Conservation (phyloP, 73 alveolate genomes). For the Paramecium caudatum region DNA sequence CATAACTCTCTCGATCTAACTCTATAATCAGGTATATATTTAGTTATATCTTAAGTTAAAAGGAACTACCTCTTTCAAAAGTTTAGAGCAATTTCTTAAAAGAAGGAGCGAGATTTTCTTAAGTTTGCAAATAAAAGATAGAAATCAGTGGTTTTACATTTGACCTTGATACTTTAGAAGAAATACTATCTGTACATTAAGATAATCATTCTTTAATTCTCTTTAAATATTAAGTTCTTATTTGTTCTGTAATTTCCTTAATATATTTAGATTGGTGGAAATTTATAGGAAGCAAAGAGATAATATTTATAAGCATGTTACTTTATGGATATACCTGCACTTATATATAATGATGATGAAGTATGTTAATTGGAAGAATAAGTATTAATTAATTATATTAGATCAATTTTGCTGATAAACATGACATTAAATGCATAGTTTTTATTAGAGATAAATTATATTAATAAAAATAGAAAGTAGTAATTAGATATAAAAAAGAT, state of each 20-base stretch:
- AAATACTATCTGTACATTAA: neutral
- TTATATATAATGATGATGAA: slow-evolving; percentile 49
- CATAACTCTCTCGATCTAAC: neutral
- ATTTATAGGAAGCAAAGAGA: slow-evolving; percentile 12
- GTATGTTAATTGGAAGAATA: slow-evolving; percentile 40
- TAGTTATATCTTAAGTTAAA: neutral
- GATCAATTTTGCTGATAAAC: slow-evolving; percentile 42
- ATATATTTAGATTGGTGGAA: slow-evolving; percentile 3
- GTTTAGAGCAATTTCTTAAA: slow-evolving; percentile 27
- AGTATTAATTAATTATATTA: slow-evolving; percentile 1
- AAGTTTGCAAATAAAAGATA: slow-evolving; percentile 4
- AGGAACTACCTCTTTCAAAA: slow-evolving; percentile 52
- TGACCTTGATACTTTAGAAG: slow-evolving; percentile 19
- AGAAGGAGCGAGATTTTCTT: slow-evolving; percentile 44
- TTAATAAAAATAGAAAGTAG: slow-evolving; percentile 26
- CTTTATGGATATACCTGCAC: neutral
- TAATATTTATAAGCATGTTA: neutral
- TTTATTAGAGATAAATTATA: slow-evolving; percentile 43
- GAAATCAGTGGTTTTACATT: slow-evolving; percentile 44
- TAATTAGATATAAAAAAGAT: slow-evolving; percentile 41
- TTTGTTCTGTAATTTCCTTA: neutral
- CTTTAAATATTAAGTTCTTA: slow-evolving; percentile 38
- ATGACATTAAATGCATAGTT: slow-evolving; percentile 39
- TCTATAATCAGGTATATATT: neutral
- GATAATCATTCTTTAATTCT: neutral